Evolutionary conservation across 2,329 filamentous ascomycete species (phyloP), one percentile per base, ranked within the genome.

Genomic region (Fusarium brevicatenulatum): DNA sequence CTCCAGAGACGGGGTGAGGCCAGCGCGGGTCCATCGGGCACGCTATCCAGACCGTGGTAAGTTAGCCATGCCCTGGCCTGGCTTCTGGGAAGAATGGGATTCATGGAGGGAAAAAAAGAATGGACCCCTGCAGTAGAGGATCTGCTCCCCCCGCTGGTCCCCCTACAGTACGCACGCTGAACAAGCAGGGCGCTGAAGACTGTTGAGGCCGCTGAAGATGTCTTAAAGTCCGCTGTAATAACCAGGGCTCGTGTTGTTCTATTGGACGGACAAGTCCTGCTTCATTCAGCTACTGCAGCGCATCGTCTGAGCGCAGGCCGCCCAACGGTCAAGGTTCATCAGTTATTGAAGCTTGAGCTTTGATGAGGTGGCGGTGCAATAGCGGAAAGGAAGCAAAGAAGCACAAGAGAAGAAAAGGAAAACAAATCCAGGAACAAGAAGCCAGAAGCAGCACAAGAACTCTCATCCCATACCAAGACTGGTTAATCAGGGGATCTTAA

Each of bases 101-200:
- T 32, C 30, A 53, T 30, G 30, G 9, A 39, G 13, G 32, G 18
- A n/a, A 36, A 53, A 54, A 43, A 46, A 28, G 34, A 40, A 61
- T 67, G 44, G 57, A 30, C 54, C 70, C 70, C 62, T 73, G 62
- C 62, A 73, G 61, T 67, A 73, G 70, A 71, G 70, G 70, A 72
- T 71, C 70, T 71, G 56, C 66, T 69, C 53, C 58, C 66, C 46
- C 66, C 46, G 37, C 70, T 61, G 37, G 60, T 55, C 46, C 58
- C 55, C 57, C 39, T 50, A 36, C 32, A 16, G 32, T 34, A 39
- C 34, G 19, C 11, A 30, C 30, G 30, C 53, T 40, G 37, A 32
- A 34, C 47, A 42, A 44, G 34, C 63, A 52, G 63, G 63, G 67
- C 70, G 63, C 71, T 74, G 71, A 28, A 55, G 36, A 37, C 36